These are phyloP conservation scores for Caryopteris hybrid DNA, from an alignment of 305 asterid species.

Conservation along the genomic window DNA sequence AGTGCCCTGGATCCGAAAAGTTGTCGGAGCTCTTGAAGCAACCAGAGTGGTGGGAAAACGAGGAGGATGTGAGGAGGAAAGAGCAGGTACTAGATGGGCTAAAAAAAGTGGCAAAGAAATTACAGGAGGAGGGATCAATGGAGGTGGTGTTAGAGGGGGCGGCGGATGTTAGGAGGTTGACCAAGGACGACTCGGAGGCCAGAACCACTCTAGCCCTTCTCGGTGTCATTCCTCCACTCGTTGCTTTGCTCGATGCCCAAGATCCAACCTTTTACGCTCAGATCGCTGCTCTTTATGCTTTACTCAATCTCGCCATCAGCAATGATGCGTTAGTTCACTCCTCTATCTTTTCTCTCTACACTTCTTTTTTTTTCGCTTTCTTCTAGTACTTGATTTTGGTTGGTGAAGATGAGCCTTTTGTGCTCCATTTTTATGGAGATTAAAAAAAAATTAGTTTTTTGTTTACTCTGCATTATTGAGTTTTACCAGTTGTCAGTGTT, in stretches of 20 bases:
- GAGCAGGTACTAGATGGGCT: conserved; percentile 54
- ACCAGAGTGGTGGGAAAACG: conserved; percentile 58
- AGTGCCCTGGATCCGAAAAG: conserved; percentile 53
- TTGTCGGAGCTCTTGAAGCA: conserved; percentile 67
- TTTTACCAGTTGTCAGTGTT: too few relatives aligned
- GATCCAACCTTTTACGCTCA: conserved; percentile 43
- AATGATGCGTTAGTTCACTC: conserved; percentile 52
- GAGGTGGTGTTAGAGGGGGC: conserved; percentile 53
- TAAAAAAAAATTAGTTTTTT: too few relatives aligned
- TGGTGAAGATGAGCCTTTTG: too few relatives aligned
- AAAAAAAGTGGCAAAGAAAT: conserved; percentile 44
- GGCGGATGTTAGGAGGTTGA: conserved; percentile 60
- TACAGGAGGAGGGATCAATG: conserved; percentile 23
- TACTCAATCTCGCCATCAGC: conserved; percentile 73
- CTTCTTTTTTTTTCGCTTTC: too few relatives aligned
- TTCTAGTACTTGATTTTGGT: too few relatives aligned
- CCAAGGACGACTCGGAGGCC: conserved; percentile 61
- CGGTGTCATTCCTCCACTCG: conserved; percentile 88
- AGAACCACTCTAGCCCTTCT: conserved; percentile 71
- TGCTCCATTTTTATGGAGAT: too few relatives aligned
- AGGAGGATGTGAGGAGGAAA: conserved; percentile 49
- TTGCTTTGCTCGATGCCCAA: conserved; percentile 53
- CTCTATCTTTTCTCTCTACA: background rate
- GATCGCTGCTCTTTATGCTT: conserved; percentile 76
- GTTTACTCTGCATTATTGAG: too few relatives aligned